Conservation (phyloP, 306 rosid genomes). For the Prunus armeniaca region DNA sequence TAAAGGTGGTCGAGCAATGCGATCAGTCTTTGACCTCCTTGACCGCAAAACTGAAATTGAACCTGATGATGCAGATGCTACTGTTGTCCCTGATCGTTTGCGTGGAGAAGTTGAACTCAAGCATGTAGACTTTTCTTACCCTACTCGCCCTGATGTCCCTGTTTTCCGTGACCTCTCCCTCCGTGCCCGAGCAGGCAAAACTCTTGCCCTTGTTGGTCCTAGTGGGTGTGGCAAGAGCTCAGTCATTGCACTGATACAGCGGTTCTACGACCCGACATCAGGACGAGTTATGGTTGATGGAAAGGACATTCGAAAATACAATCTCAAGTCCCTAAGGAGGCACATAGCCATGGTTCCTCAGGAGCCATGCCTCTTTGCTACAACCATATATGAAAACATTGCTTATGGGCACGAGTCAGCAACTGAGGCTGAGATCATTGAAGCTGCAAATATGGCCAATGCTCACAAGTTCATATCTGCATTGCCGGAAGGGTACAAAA, state of each 20-base stretch:
- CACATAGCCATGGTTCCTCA: slow-evolving; percentile 95
- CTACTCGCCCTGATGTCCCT: slow-evolving; percentile 84
- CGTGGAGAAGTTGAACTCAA: slow-evolving; percentile 96
- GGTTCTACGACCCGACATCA: slow-evolving; percentile 92
- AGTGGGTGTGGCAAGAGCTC: slow-evolving; percentile 99
- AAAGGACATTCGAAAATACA: slow-evolving; percentile 86
- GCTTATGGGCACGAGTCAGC: slow-evolving; percentile 94
- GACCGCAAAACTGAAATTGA: slow-evolving; percentile 98
- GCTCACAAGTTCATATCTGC: slow-evolving; percentile 87
- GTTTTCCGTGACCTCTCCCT: slow-evolving; percentile 82
- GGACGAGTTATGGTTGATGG: slow-evolving; percentile 89
- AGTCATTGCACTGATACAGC: slow-evolving; percentile 69
- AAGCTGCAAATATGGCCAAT: slow-evolving; percentile 89
- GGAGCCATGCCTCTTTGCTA: slow-evolving; percentile 88
- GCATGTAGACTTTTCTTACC: slow-evolving; percentile 90
- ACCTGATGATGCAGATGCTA: slow-evolving; percentile 82
- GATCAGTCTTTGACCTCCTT: slow-evolving; percentile 90
- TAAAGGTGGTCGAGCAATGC: slow-evolving; percentile 96
- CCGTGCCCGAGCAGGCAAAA: slow-evolving; percentile 94
- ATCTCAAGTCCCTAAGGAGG: slow-evolving; percentile 83
- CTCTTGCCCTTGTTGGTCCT: slow-evolving; percentile 97
- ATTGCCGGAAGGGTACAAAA: slow-evolving; percentile 83
- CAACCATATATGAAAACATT: slow-evolving; percentile 81
- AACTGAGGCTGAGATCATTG: slow-evolving; percentile 84
- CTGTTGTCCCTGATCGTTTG: slow-evolving; percentile 73